Evolutionary conservation across 331 rosid genomes (phyloP).

Genomic region (Pyrus hybrid): DNA sequence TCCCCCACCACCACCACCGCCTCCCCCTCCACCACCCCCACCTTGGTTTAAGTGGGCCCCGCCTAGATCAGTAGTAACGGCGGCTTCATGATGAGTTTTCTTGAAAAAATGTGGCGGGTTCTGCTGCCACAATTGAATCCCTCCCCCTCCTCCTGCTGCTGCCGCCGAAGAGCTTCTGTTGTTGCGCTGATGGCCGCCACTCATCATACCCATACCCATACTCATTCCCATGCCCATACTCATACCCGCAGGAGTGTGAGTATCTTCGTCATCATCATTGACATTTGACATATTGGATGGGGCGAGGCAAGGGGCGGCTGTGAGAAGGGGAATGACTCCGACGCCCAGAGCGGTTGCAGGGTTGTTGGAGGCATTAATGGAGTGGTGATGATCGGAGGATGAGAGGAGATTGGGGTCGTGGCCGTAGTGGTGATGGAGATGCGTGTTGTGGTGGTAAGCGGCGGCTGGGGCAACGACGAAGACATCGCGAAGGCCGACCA

Average conservation of each 20-base stretch:
- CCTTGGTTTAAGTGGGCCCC: constrained; percentile 21
- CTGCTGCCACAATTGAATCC: constrained; percentile 78
- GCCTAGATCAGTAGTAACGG: background rate
- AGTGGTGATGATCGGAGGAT: constrained; percentile 40
- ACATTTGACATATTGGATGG: background rate
- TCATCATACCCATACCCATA: background rate
- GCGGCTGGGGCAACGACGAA: constrained; percentile 70
- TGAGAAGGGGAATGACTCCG: constrained; percentile 71
- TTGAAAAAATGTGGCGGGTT: constrained; percentile 34
- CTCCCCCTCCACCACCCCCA: constrained; percentile 4
- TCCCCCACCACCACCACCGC: constrained; percentile 2
- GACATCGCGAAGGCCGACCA: constrained; percentile 61
- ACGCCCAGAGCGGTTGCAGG: constrained; percentile 77
- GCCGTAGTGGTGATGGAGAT: constrained; percentile 20
- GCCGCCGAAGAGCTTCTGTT: constrained; percentile 2
- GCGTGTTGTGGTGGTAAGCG: constrained; percentile 31
- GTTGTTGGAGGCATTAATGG: constrained; percentile 36
- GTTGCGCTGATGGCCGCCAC: background rate
- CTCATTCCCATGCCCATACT: background rate
- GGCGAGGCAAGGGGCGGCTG: constrained; percentile 42
- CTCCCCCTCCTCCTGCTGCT: constrained; percentile 26
- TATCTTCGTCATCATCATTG: background rate
- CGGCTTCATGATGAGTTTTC: constrained; percentile 10
- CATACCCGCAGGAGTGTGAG: background rate
- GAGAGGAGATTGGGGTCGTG: constrained; percentile 16